Base-by-base conservation (phyloP, 176 grass and related monocot species). In the Oryza coarctata region DNA sequence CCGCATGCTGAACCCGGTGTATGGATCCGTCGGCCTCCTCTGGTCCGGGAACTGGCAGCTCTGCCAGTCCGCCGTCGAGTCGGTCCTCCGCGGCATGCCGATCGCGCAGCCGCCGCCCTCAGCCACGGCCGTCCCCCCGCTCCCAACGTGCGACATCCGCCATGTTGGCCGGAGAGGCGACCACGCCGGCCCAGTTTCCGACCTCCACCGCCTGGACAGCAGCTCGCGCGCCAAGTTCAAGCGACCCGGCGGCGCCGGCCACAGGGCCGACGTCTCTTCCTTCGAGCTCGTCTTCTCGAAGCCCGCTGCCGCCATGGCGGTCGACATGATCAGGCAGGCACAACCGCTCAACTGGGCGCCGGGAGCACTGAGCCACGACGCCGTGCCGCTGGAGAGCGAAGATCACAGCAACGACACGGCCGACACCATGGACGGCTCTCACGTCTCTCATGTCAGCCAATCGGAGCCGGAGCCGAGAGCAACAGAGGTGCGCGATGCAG, bases 381-480 rank as follows among this genome's bases (percentile, higher is more conserved):
- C 10, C 32, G 35, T 43, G 68, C 78, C 9, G 75, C 78, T 6
- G 41, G 77, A 82, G 25, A 84, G 63, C 10, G 83, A 82, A 6
- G 83, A 74, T 39, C 67, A 39, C 26, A 91, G 84, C 65, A 68
- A 84, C 40, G 61, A 79, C 41, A 87, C 89, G 20, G 66, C 43
- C 10, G 89, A 89, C 44, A 89, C 89, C 45, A 49, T 71, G 11
- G 92, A 86, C 7, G 80, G 86, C 41, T 89, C 89, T 12, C 89
- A 91, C n/a, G 80, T 94, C 33, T 88, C 88, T 27, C 88, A 91
- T 28, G 80, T 94, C 35, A 94, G 92, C 40, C 89, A 91, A 71
- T 87, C 75, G 2, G 84, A 91, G 32, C 79, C 83, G 66, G 82
- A 78, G 13, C 62, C 83, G 0, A 66, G 63, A 50, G 40, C 30